Base-by-base conservation (phyloP, 169 alveolate species). In the Ichthyophthirius multifiliis region DNA sequence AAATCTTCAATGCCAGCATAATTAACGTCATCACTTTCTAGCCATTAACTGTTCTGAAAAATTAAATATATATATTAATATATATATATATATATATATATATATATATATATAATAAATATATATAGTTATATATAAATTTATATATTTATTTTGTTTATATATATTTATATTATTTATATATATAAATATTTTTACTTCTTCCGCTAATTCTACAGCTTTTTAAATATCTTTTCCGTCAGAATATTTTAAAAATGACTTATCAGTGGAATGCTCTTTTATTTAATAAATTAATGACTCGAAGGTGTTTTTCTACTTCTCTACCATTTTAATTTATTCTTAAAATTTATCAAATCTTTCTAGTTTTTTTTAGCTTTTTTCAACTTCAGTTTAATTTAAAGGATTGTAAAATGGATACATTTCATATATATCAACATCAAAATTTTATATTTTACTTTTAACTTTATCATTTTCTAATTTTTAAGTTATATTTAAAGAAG, bases 381-480 rank as follows among this genome's bases (percentile, higher is more conserved):
- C 84, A 30, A 78, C 48, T 44, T 78, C 71, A 4, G 74, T 55
- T 44, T 63, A 4, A 65, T 78, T 78, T 32, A 78, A 44, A 6
- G 64, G 39, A 32, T 23, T 55, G 39, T 15, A 55, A n/a, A 20
- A 23, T 0, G 71, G 71, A 27, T 55, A 55, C 2, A 3, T 0
- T 55, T 55, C 71, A 55, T 20, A 20, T 27, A 55, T 55, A 55
- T 55, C 71, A 15, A 55, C 13, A 27, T 55, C 71, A 15, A 55
- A 55, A 27, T 23, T 55, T n/a, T 27, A n/a, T 4, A 55, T 27
- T 55, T 23, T 55, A 5, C 65, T 43, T n/a, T 74, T 76, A 27
- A 74, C 76, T 83, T 89, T 92, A 74, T 83, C 89, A 65, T 71
- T 85, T 75, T 85, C 71, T 1, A 55, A 34, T 2, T 65, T 65